A percentile compares a stretch with the other conserved stretches of the same genome.
phyloP scores from a whole-genome alignment of 352 stramenopile genomes.

The Pythium biforme region DNA sequence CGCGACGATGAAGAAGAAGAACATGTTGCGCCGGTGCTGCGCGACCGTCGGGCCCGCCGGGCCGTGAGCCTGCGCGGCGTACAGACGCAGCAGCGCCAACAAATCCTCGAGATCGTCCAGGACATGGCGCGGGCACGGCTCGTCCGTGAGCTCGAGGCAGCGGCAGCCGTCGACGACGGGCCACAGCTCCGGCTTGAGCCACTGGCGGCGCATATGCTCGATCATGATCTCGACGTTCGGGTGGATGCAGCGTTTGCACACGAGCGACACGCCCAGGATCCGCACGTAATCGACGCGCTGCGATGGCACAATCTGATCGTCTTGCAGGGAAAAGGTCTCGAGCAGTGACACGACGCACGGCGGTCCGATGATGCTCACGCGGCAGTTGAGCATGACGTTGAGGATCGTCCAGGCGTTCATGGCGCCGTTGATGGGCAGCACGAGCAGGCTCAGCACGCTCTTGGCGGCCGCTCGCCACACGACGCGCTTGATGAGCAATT shows the following conservation, averaged over 20 bases:
- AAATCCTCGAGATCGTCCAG: conserved; percentile 30
- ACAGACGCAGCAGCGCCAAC: background rate
- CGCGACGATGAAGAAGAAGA: conserved; percentile 43
- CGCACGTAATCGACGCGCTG: conserved; percentile 56
- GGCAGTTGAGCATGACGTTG: conserved; percentile 45
- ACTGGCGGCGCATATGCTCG: conserved; percentile 40
- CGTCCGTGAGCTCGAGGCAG: conserved; percentile 23
- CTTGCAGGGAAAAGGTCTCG: conserved; percentile 31
- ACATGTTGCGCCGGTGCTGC: conserved; percentile 41
- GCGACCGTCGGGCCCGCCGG: conserved; percentile 5
- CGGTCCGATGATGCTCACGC: conserved; percentile 49
- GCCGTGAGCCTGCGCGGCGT: background rate
- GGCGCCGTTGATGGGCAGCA: conserved; percentile 47
- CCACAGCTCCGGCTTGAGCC: conserved; percentile 38
- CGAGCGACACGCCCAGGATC: conserved; percentile 39
- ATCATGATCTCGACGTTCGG: conserved; percentile 64
- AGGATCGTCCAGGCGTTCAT: conserved; percentile 52
- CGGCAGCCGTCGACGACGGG: conserved; percentile 30
- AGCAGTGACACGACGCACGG: conserved; percentile 36
- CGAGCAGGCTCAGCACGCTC: conserved; percentile 36
- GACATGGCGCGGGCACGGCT: conserved; percentile 30
- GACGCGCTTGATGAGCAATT: conserved; percentile 56
- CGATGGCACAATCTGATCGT: conserved; percentile 29
- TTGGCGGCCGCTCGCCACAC: conserved; percentile 47
- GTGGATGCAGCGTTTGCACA: conserved; percentile 48